A percentile compares a stretch with the other conserved stretches of the same genome.
These are phyloP conservation scores for Dimocarpus longan DNA, from an alignment of 345 rosid species.

Conservation along the genomic window DNA sequence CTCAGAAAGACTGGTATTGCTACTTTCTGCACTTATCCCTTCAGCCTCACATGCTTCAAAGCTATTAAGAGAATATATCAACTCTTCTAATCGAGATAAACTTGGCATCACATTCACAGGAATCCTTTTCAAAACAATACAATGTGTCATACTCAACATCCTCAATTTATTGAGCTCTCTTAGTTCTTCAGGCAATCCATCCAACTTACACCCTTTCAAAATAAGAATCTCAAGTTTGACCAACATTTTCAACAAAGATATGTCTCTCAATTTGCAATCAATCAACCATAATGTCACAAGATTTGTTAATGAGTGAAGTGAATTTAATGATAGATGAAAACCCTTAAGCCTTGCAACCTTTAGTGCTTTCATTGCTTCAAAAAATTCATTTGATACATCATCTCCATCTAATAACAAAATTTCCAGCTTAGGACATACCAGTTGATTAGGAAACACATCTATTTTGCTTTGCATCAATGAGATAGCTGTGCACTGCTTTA, in stretches of 20 bases:
- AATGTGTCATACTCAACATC: neutral
- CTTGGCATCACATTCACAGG: neutral
- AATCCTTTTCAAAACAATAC: neutral
- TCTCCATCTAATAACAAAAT: too few relatives aligned
- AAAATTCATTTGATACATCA: neutral
- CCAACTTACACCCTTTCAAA: neutral
- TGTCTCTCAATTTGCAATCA: neutral
- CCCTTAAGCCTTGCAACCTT: neutral
- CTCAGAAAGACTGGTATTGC: neutral
- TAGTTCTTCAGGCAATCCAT: constrained; percentile 1
- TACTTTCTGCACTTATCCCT: neutral
- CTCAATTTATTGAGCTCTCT: constrained; percentile 2
- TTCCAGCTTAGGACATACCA: too few relatives aligned
- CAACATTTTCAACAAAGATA: neutral
- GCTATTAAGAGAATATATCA: neutral
- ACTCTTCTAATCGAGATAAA: neutral
- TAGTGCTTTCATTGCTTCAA: constrained; percentile 5
- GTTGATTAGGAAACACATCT: too few relatives aligned
- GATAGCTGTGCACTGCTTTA: too few relatives aligned
- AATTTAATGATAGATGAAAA: neutral
- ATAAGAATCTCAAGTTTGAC: constrained; percentile 9
- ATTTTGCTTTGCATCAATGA: too few relatives aligned
- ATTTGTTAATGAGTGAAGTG: neutral
- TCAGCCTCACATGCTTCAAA: neutral
- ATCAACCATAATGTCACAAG: neutral